Base-by-base conservation (phyloP, 2,329 filamentous ascomycete genomes). In the Xylariaceae sp. region DNA sequence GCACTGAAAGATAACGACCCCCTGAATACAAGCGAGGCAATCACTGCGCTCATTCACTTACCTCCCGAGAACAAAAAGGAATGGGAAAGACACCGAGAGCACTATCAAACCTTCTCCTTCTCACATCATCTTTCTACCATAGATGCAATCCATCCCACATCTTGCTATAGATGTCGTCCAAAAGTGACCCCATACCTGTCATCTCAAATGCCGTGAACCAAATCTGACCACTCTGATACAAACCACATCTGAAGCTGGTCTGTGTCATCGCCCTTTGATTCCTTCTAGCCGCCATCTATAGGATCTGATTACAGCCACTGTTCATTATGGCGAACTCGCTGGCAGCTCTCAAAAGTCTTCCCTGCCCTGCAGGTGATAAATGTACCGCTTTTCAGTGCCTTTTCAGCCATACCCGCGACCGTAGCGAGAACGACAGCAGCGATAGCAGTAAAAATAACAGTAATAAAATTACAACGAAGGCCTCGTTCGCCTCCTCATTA, bases 361-460 rank as follows among this genome's bases (percentile, higher is more conserved):
- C 77, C 8, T 81, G 79, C 59, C 79, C 79, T 5, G 77, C 76
- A 16, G 78, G 78, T 44, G 70, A 74, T 40, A 68, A 55, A 2
- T 81, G 79, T 61, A 77, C 73, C 7, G 77, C 78, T 13, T 79
- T 79, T 60, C 71, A 76, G 55, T 81, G 79, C 60, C 73, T 81
- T 32, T 81, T 81, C 60, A 75, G 76, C 23, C 77, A 81, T 59
- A 67, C 68, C 27, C 64, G 62, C 16, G 74, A 78, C 24, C 26
- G 21, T 27, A 46, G 24, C 13, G 65, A 54, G 18, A 46, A 64
- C 11, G 44, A 64, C 49, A 42, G 56, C 11, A 55, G 51, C 40
- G 30, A 53, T 21, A 47, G 51, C 7, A 41, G 40, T 36, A 52
- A 57, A 33, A 47, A 44, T 15, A 20, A 44, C 2, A 32, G 33